Conservation (phyloP, 768 basidiomycete genomes). For the Trametes punicea region DNA sequence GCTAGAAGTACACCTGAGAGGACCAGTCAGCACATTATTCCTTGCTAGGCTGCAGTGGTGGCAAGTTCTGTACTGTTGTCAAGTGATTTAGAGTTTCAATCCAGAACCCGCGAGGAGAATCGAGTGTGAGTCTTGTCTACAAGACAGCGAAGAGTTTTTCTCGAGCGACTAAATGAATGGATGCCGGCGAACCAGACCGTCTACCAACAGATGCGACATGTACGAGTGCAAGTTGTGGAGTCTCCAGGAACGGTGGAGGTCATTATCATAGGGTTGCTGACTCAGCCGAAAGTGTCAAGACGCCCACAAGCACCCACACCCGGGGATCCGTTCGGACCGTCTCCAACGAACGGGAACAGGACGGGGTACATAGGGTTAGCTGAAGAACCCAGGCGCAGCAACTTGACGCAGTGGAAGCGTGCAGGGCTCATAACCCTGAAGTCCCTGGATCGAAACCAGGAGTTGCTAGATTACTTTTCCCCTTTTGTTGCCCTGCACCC, state of each 20-base stretch:
- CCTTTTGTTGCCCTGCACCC: background rate
- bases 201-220: background rate
- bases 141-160: no score
- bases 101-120: no score
- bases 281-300: background rate
- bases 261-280: background rate
- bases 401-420: slow-evolving; percentile 18
- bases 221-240: background rate
- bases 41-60: no score
- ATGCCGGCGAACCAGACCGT: background rate
- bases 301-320: slow-evolving; percentile 11
- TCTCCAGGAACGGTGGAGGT: background rate
- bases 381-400: no score
- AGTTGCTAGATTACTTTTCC: slow-evolving; percentile 7
- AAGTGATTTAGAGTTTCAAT: no score
- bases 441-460: slow-evolving; percentile 22
- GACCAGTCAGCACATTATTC: background rate
- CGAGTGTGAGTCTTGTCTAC: no score
- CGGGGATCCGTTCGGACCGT: background rate
- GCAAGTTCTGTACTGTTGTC: no score
- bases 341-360: background rate
- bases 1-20: background rate
- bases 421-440: slow-evolving; percentile 18
- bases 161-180: no score
- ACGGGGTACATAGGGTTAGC: background rate